phyloP scores from a whole-genome alignment of 148 eudicot genomes.

The Fallopia convolvulus region DNA sequence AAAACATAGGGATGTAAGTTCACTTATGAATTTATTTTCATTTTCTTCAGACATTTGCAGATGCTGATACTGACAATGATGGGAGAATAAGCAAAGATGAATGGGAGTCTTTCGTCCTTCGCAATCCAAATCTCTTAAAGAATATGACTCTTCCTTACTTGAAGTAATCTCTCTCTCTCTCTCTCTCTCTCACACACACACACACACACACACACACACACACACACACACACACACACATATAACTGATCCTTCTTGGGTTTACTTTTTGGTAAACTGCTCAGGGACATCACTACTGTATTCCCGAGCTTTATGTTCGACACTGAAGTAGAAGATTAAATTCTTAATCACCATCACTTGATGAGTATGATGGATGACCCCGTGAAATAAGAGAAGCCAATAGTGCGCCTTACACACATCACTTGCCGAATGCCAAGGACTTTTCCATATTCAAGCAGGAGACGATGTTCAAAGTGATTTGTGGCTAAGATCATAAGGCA shows the following conservation, averaged over 20 bases:
- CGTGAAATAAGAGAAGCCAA: not conserved
- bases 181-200: not conserved
- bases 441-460: not conserved
- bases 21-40: not conserved
- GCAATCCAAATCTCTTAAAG: conserved; percentile 39
- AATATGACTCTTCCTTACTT: conserved; percentile 15
- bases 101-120: conserved; percentile 42
- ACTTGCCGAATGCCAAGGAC: not conserved
- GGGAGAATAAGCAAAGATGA: conserved; percentile 44
- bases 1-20: not conserved
- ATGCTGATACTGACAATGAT: conserved; percentile 47
- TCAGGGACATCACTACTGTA: conserved; percentile 7
- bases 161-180: not conserved
- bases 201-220: no score
- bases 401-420: not conserved
- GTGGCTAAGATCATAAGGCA: not conserved
- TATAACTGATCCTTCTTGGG: not conserved
- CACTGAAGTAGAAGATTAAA: not conserved
- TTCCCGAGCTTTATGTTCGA: not conserved
- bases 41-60: conserved; percentile 34
- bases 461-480: not conserved
- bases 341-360: not conserved
- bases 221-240: not conserved
- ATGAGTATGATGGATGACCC: not conserved
- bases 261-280: not conserved